Evolutionary conservation across 306 rosid species (phyloP), one percentile per base, ranked within the genome.

Genomic region (Vicia sativa): DNA sequence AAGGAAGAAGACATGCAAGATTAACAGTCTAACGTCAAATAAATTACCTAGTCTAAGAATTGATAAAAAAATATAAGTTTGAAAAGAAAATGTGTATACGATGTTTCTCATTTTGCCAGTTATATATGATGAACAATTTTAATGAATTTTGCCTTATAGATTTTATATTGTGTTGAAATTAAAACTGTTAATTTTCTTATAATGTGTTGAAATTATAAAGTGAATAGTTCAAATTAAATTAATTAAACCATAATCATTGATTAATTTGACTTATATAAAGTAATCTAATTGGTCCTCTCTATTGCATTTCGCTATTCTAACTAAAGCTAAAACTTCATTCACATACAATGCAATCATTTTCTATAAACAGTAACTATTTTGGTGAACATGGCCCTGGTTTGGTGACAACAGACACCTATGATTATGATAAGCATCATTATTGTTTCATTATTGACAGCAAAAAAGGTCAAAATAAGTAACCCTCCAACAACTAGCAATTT

Each of bases 381-480:
- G 59, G 42, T 41, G 15, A 45, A 31, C 9, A 21, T 49, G 12
- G 26, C 5, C 38, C 9, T 42, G 15, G 12, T 72, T 70, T 34
- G 35, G 41, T 78, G 45, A 74, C 56, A 63, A 62, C 3, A 18
- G 3, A 49, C 6, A 3, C 56, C 28, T 18, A 18, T 49, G 16
- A 12, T 56, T 53, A 12, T 44, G 61, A 11, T 26, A 15, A 10
- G 42, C 37, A 31, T 29, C 43, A 37, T 55, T 7, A 63, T 29
- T 63, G 44, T 56, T 60, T 37, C 25, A 2, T 29, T 26, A 64
- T 31, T 8, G 38, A 28, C 26, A 56, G 16, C 15, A 57, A 65
- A 38, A 25, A 26, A 21, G 62, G 52, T 74, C 61, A 43, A 38
- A 59, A 28, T 50, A 45, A 60, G 49, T 53, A 68, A 62, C 66